Evolutionary conservation across 495 filamentous ascomycete genomes (phyloP), one percentile per base, ranked within the genome.

Genomic region (Cairneyella variabilis): DNA sequence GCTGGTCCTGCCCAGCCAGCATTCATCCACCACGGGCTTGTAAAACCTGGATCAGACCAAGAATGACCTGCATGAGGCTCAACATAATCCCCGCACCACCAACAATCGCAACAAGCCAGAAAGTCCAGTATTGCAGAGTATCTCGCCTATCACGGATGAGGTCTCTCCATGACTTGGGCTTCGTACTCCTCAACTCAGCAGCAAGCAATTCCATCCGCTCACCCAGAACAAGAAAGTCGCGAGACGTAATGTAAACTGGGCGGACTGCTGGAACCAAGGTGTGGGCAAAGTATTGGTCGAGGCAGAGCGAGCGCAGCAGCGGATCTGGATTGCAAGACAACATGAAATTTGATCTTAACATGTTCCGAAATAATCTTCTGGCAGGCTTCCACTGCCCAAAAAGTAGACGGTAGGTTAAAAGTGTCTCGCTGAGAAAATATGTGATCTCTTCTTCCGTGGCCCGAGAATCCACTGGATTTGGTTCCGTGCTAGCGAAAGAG

Each of bases 211-310:
- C 40, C 40, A 43, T 20, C 20, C 40, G 40, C 18, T n/a, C n/a
- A 9, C 40, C 40, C 21, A 43, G 23, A 21, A 43, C 20, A 23
- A 43, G 40, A 21, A 43, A 43, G 23, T 43, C 40, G 5, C 40
- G n/a, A 18, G n/a, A n/a, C 9, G 40, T 43, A 4, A 43, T 10
- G 23, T 43, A 43, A 20, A 43, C n/a, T n/a, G 6, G 18, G 40
- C 40, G 40, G 23, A 20, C 40, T 11, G 40, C 16, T 10, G 40
- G 40, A 23, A 43, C 40, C n/a, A 43, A 10, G 18, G 40, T 10
- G 40, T 43, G 40, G 21, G 40, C 40, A 21, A 43, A 43, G 21
- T 43, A 43, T 21, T 43, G n/a, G 40, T 43, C 40, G 12, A 43
- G 40, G 23, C 40, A 43, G 21, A 39, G 36, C 36, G 14, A 3